Base-by-base conservation (phyloP, 2,329 filamentous ascomycete genomes). In the Coniochaeta sp. region DNA sequence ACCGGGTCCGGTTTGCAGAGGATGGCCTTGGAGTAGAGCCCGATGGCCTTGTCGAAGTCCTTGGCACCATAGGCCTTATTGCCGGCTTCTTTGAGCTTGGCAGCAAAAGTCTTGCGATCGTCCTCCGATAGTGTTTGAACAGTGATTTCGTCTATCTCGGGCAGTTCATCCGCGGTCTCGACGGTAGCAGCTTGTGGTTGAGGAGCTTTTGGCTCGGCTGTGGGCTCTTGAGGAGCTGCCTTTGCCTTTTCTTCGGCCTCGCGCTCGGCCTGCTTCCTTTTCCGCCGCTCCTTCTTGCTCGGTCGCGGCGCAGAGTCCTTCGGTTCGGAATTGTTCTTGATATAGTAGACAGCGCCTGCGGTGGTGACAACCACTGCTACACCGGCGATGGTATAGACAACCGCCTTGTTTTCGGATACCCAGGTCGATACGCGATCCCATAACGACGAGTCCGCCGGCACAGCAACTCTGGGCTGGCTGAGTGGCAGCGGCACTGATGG, bases 51-150 rank as follows among this genome's bases (percentile, higher is more conserved):
- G 71, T 90, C 86, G 73, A 96, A 96, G 64, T 95, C 88, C 74
- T 96, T 97, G 60, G 85, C 84, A 55, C 90, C 91, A 65, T 96
- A 99, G 7, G 94, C 90, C 73, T 94, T 95, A 79, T 99, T 99
- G 55, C 94, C 94, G 26, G 89, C 88, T 55, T 89, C 89, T 78
- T 99, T 99, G 60, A 99, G 77, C 75, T 95, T 95, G 53, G 84
- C 85, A 30, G 94, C 91, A 69, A 89, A 94, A 52, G 90, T 84
- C 67, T 91, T 91, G 59, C 89, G 85, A 67, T 95, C 83, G 71
- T 92, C 68, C 47, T 73, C 67, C 53, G 73, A 75, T 51, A 81
- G 68, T 45, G 58, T 67, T 60, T 67, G 67, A 56, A 85, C 79
- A 8, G 74, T 77, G n/a, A 68, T 63, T 66, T 85, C 82, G 62